Conservation (phyloP, 2,329 filamentous ascomycete genomes). For the Ceratocystis ficicola region DNA sequence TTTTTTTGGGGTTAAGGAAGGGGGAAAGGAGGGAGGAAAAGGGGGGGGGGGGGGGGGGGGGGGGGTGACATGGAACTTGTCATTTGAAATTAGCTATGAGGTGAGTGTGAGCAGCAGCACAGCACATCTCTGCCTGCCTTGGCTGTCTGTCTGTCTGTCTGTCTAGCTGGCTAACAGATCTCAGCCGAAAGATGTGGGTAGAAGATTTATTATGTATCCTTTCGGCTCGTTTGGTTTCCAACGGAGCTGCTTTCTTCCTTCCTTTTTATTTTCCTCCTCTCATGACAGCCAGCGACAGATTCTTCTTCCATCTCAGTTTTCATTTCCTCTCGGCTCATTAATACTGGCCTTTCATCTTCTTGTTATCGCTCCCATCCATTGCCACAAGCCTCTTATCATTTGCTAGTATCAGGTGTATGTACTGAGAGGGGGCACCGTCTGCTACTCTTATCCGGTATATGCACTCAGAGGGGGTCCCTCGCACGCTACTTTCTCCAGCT, state of each 20-base stretch:
- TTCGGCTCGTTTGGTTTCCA: background rate
- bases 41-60: too few species aligned
- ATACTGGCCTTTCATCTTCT: background rate
- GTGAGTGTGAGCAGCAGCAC: background rate
- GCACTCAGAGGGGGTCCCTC: background rate
- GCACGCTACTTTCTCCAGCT: background rate
- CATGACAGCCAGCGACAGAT: background rate
- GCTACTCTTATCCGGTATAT: background rate
- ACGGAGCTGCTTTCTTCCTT: background rate
- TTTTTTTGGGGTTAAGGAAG: too few species aligned
- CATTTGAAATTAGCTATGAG: background rate
- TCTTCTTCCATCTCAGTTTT: background rate
- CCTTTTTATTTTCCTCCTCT: background rate
- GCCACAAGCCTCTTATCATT: background rate
- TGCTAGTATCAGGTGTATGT: background rate
- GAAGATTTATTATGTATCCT: background rate
- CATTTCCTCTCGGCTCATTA: background rate
- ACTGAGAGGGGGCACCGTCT: background rate
- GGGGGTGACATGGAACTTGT: background rate
- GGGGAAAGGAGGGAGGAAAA: too few species aligned
- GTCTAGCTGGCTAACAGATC: background rate
- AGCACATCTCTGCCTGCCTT: background rate
- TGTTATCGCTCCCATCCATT: background rate
- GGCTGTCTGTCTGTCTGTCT: background rate
- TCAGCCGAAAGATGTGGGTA: background rate